Evolutionary conservation across 495 filamentous ascomycete genomes (phyloP).

Genomic region (Cryomyces minteri): DNA sequence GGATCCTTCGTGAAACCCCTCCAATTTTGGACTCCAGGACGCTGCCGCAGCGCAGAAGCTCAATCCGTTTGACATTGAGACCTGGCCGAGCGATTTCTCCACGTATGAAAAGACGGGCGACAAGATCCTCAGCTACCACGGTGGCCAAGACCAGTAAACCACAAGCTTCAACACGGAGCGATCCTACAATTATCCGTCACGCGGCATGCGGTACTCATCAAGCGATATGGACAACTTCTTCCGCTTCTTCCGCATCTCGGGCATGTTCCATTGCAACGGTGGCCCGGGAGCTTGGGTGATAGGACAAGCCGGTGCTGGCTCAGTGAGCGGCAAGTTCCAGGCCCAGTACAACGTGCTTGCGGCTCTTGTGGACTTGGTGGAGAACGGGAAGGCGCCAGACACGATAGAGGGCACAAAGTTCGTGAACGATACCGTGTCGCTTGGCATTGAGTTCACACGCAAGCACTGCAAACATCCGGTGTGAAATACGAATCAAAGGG

Average conservation of each 20-base stretch:
- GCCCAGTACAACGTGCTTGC: too few species aligned
- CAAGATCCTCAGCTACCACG: conserved; percentile 17
- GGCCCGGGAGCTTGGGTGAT: conserved; percentile 35
- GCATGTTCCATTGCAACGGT: conserved; percentile 32
- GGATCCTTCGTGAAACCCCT: too few species aligned
- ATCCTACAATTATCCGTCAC: conserved; percentile 21
- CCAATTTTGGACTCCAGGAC: conserved; percentile 27
- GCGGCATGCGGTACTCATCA: conserved; percentile 24
- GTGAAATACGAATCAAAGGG: too few species aligned
- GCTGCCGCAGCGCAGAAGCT: conserved; percentile 19
- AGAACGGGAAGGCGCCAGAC: conserved; percentile 35
- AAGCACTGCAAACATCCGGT: conserved; percentile 22
- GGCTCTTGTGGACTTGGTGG: conserved; percentile 42
- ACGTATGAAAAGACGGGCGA: conserved; percentile 10
- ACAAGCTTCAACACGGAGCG: conserved; percentile 8
- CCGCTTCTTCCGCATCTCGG: conserved; percentile 39
- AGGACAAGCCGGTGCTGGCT: too few species aligned
- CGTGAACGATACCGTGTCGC: conserved; percentile 17
- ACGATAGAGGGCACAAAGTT: conserved; percentile 35
- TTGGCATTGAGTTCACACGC: conserved; percentile 20
- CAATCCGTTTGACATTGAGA: conserved; percentile 30
- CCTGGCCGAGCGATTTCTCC: conserved; percentile 23
- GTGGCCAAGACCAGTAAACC: conserved; percentile 12
- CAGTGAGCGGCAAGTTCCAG: too few species aligned
- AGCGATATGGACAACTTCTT: conserved; percentile 35